phyloP scores from a whole-genome alignment of 2,329 filamentous ascomycete species.

The Microcyclospora tardicrescens region DNA sequence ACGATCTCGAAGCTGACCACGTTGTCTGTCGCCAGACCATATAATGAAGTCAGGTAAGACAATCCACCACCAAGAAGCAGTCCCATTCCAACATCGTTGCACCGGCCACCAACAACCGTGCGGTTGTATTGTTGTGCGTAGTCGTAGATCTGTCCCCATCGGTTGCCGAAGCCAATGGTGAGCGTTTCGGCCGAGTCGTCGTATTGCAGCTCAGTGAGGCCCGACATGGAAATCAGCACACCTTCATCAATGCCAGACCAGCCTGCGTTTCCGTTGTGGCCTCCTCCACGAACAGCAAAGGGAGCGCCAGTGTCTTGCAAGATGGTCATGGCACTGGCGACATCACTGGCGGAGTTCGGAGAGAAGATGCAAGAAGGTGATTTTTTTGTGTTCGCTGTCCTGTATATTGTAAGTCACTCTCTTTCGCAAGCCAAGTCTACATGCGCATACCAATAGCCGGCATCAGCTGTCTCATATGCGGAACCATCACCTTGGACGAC shows the following conservation, averaged over 20 bases:
- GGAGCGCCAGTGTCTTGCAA: slow-evolving; percentile 7
- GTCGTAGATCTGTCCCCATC: slow-evolving; percentile 5
- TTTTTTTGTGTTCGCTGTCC: neutral
- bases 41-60: slow-evolving; percentile 12
- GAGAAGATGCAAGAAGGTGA: neutral
- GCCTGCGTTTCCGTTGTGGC: slow-evolving; percentile 14
- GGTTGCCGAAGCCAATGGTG: slow-evolving; percentile 4
- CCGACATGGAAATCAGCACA: slow-evolving; percentile 14
- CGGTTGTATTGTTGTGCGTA: slow-evolving; percentile 2
- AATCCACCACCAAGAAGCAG: slow-evolving; percentile 19
- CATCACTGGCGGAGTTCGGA: neutral
- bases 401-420: too few species aligned
- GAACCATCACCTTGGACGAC: too few species aligned
- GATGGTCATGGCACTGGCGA: neutral
- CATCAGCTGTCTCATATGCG: too few species aligned
- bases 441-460: too few species aligned
- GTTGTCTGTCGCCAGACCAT: slow-evolving; percentile 18
- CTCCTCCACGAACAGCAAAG: slow-evolving; percentile 19
- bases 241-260: slow-evolving; percentile 15
- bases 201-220: slow-evolving; percentile 9
- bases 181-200: slow-evolving; percentile 4
- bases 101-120: slow-evolving; percentile 10
- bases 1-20: slow-evolving; percentile 16
- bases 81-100: slow-evolving; percentile 15
- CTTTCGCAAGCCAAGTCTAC: too few species aligned